A percentile compares a stretch with the other conserved stretches of the same genome.
These are phyloP conservation scores for Umbelopsis sp. DNA, from an alignment of 192 early-diverging fungal species.

Conservation along the genomic window DNA sequence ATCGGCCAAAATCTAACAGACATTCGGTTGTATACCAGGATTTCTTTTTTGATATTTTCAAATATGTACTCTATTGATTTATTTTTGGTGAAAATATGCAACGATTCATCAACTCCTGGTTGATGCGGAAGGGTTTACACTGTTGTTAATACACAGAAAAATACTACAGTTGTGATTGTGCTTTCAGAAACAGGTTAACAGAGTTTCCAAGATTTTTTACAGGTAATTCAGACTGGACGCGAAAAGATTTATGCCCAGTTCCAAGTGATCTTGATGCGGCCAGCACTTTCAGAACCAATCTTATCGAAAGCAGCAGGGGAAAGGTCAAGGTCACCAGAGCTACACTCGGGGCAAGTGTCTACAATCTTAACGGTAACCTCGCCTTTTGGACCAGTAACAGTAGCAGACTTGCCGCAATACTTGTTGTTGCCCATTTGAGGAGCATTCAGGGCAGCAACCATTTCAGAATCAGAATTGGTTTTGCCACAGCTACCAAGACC, in stretches of 20 bases:
- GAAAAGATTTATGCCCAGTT: neutral
- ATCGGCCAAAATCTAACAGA: too few relatives aligned
- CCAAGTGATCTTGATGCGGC: slow-evolving; percentile 16
- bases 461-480: slow-evolving; percentile 4
- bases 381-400: slow-evolving; percentile 36
- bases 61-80: too few relatives aligned
- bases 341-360: slow-evolving; percentile 28
- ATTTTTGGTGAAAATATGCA: too few relatives aligned
- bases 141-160: too few relatives aligned
- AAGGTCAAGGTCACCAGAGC: slow-evolving; percentile 10
- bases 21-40: too few relatives aligned
- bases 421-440: slow-evolving; percentile 34
- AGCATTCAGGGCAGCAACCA: slow-evolving; percentile 36
- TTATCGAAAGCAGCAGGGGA: slow-evolving; percentile 24
- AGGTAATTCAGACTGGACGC: neutral
- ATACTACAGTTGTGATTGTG: too few relatives aligned
- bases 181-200: too few relatives aligned
- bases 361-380: slow-evolving; percentile 33
- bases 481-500: slow-evolving; percentile 33
- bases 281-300: slow-evolving; percentile 8
- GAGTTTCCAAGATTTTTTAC: neutral
- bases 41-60: too few relatives aligned
- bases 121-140: too few relatives aligned
- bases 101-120: too few relatives aligned
- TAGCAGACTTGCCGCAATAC: slow-evolving; percentile 31